A percentile compares a stretch with the other conserved stretches of the same genome.
Conservation (phyloP, 2,329 filamentous ascomycete species). For the Penicillium aurantiogriseum region DNA sequence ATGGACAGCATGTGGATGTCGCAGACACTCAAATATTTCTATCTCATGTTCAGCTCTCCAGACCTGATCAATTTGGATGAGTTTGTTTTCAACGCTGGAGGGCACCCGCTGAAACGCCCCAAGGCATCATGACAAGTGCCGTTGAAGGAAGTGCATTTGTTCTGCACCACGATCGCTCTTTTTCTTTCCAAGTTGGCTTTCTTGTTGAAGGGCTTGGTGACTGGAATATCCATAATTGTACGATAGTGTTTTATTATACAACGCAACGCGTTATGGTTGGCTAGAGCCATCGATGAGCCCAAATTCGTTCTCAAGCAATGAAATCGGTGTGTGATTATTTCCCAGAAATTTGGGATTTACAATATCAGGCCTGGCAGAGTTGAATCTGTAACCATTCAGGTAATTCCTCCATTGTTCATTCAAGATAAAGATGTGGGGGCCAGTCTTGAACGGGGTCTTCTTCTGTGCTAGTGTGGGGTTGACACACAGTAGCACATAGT, state of each 20-base stretch:
- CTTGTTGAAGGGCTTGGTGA: neutral
- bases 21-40: slow-evolving; percentile 92
- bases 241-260: neutral
- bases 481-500: neutral
- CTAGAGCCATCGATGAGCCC: neutral
- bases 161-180: neutral
- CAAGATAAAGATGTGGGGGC: neutral
- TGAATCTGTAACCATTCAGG: too few species aligned
- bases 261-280: neutral
- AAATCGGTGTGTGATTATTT: too few species aligned
- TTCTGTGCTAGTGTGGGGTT: neutral
- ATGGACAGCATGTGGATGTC: slow-evolving; percentile 92
- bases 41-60: slow-evolving; percentile 71
- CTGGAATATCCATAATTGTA: neutral
- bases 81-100: slow-evolving; percentile 49
- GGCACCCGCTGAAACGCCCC: slow-evolving; percentile 47
- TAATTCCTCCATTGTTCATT: too few species aligned
- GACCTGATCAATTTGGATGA: slow-evolving; percentile 66
- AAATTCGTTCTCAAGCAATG: neutral
- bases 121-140: neutral
- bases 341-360: too few species aligned
- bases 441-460: neutral
- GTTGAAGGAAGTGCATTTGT: neutral
- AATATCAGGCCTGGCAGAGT: too few species aligned
- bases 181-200: neutral